These are phyloP conservation scores for Glaciozyma martinii DNA, from an alignment of 768 basidiomycete genomes.

Conservation along the genomic window DNA sequence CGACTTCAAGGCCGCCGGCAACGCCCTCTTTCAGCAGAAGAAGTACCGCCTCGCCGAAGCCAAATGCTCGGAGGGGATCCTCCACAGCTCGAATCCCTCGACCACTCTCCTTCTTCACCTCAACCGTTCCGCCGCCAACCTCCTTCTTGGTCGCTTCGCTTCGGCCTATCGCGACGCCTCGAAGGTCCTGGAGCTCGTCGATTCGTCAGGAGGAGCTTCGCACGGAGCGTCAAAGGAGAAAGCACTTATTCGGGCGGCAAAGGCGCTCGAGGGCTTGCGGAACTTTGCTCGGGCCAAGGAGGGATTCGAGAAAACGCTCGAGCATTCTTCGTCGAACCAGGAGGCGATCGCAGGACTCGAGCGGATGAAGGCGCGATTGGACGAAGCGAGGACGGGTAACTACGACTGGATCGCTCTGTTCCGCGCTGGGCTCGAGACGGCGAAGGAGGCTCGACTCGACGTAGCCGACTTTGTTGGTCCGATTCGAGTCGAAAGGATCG, in stretches of 20 bases:
- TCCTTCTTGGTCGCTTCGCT: constrained; percentile 3
- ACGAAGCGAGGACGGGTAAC: background rate
- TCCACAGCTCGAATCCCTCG: background rate
- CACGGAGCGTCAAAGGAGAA: constrained; percentile 50
- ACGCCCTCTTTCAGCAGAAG: constrained; percentile 29
- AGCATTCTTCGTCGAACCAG: background rate
- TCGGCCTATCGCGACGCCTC: constrained; percentile 8
- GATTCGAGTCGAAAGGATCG: background rate
- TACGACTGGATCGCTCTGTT: constrained; percentile 6
- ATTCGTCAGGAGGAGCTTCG: background rate
- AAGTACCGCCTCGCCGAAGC: constrained; percentile 35
- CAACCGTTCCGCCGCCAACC: constrained; percentile 19
- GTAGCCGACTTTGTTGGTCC: constrained; percentile 9
- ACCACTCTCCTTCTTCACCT: constrained; percentile 2
- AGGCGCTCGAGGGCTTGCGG: constrained; percentile 1
- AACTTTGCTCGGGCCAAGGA: background rate
- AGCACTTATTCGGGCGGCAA: constrained; percentile 46
- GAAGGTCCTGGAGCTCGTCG: background rate
- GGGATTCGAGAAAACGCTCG: background rate
- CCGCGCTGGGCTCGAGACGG: background rate
- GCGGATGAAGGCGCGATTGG: background rate
- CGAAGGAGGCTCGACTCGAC: background rate
- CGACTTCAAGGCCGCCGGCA: constrained; percentile 35
- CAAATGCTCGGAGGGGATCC: constrained; percentile 31
- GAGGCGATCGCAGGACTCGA: background rate